Conservation (phyloP, 2,329 filamentous ascomycete genomes). For the Ophiostoma quercus region DNA sequence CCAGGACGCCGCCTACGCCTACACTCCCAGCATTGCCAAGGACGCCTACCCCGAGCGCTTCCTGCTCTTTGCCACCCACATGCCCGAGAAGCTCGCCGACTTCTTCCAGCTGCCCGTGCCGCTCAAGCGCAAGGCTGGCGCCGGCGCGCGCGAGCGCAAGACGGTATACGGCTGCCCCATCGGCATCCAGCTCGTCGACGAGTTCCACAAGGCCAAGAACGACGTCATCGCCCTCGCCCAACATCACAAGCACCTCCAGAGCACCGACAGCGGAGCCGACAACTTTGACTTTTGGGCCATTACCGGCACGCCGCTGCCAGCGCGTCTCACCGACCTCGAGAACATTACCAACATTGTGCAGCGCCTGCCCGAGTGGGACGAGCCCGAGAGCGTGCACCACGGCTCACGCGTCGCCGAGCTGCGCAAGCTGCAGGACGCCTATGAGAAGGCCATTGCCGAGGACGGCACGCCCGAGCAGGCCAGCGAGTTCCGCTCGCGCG, state of each 20-base stretch:
- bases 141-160: slow-evolving; percentile 19
- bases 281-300: slow-evolving; percentile 30
- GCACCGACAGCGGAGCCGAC: slow-evolving; percentile 4
- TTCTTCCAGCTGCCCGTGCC: slow-evolving; percentile 28
- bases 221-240: slow-evolving; percentile 23
- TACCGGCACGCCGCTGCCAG: slow-evolving; percentile 28
- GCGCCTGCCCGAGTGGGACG: slow-evolving; percentile 26
- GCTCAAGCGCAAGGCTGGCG: slow-evolving; percentile 21
- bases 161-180: slow-evolving; percentile 29
- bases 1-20: slow-evolving; percentile 20
- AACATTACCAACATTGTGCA: slow-evolving; percentile 24
- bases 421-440: slow-evolving; percentile 26
- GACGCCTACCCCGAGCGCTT: slow-evolving; percentile 29
- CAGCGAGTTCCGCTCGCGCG: slow-evolving; percentile 23
- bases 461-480: slow-evolving; percentile 26
- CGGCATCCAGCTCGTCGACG: slow-evolving; percentile 30
- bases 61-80: slow-evolving; percentile 28
- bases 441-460: slow-evolving; percentile 25
- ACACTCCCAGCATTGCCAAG: slow-evolving; percentile 25
- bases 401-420: slow-evolving; percentile 21
- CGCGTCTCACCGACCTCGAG: slow-evolving; percentile 27
- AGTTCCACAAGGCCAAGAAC: slow-evolving; percentile 28
- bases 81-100: slow-evolving; percentile 24
- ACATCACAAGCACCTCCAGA: slow-evolving; percentile 26
- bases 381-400: slow-evolving; percentile 23